Evolutionary conservation across 192 early-diverging fungal genomes (phyloP), one percentile per base, ranked within the genome.

Genomic region (Entophlyctis helioformis): DNA sequence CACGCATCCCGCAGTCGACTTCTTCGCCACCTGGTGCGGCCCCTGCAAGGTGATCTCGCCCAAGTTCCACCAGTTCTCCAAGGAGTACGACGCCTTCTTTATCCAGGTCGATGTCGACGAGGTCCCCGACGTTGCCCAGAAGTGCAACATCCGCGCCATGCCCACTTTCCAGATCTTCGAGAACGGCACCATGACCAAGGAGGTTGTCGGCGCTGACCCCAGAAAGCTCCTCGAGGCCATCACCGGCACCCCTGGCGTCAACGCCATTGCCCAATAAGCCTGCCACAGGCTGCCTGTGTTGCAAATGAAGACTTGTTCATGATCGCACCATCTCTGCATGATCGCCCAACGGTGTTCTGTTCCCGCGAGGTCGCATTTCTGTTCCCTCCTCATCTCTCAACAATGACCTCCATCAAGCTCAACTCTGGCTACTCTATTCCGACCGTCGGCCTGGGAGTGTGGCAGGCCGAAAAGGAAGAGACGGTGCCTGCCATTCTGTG

Each of bases 91-190:
- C 36, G 51, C 59, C 26, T 44, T 41, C 34, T 70, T 66, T 49
- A 40, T 70, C 39, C 63, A 66, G 57, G 54, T 78, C 16, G 76
- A 78, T 53, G 72, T 78, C 10, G 76, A 78, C 54, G 64, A 73
- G 36, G 54, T 62, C 27, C 53, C 65, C 20, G 65, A 69, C 16
- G 65, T 71, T 23, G 66, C 76, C 20, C 60, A 71, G 36, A 9
- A 36, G 32, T 56, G 44, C 32, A 60, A 59, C 21, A 53, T 78
- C 35, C 33, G 46, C 11, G 74, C 74, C 58, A 91, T 87, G 83
- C 88, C 88, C 29, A 87, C 86, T 18, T 91, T 91, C 69, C 81
- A n/a, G n/a, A 70, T 91, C 50, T 93, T 71, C 71, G 73, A 81
- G 48, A 71, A 66, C 44, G 85, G 80, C 22, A 69, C 81, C 16